phyloP scores from a whole-genome alignment of 2,329 filamentous ascomycete genomes.

The Emmonsia crescens region DNA sequence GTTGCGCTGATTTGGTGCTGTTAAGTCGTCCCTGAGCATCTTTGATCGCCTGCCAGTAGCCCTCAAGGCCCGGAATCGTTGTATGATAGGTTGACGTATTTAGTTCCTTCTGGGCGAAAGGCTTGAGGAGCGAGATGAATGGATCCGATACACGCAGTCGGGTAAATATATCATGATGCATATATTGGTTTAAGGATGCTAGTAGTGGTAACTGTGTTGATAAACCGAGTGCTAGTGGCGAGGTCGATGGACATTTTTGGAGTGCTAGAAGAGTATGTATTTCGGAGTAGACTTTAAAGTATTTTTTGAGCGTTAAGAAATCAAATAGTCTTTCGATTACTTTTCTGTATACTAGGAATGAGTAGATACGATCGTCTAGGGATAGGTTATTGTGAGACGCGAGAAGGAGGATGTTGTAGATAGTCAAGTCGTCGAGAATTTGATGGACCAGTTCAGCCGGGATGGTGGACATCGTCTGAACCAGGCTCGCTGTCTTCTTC shows the following conservation, averaged over 20 bases:
- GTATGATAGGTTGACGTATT: neutral
- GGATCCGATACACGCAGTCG: neutral
- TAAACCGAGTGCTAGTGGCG: neutral
- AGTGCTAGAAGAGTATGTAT: neutral
- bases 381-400: neutral
- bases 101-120: neutral
- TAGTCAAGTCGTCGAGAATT: constrained; percentile 15
- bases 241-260: neutral
- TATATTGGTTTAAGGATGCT: neutral
- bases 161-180: neutral
- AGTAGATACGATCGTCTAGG: neutral
- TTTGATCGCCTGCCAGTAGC: neutral
- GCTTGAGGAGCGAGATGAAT: neutral
- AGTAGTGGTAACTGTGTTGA: neutral
- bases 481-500: neutral
- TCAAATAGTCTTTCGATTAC: neutral
- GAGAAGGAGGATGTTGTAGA: neutral
- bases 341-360: neutral
- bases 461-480: neutral
- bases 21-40: neutral
- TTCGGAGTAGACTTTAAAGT: neutral
- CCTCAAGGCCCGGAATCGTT: neutral
- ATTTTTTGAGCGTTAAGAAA: neutral
- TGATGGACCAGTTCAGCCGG: constrained; percentile 15
- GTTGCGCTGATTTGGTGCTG: constrained; percentile 9